Base-by-base conservation (phyloP, 1,284 basidiomycete species). In the Boletus sp. region DNA sequence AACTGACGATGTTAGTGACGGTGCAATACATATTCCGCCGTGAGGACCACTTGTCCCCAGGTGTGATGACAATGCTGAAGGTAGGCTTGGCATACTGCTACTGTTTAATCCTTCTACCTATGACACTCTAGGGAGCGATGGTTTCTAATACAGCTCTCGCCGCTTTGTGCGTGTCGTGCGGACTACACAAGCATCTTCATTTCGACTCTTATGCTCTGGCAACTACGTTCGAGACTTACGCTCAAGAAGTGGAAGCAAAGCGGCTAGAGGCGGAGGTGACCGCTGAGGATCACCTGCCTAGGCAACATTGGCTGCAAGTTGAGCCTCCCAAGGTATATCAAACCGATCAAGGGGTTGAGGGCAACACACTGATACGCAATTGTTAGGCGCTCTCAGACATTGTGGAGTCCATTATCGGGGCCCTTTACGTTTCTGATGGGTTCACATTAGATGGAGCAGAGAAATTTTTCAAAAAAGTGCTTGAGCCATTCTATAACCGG, bases 131-230 rank as follows among this genome's bases (percentile, higher is more conserved):
- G 88, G 77, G 78, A 38, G 83, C 84, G 8, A 90, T 91, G 85
- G 87, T 91, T 23, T 86, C 84, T 9, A 91, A 91, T 61, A 73
- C 79, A 19, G 73, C 82, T 9, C 70, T 91, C 27, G 85, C 84
- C 27, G 84, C 87, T 2, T 65, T 91, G 49, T 87, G 84, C 54
- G 80, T 90, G 17, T 74, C 73, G 55, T 76, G 77, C 37, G 81
- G 82, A 20, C 67, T 92, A 45, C 71, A 88, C 53, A 68, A 80
- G 33, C 71, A 83, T 62, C 68, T 90, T 22, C 68, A 77, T 39
- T 74, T 80, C 48, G 79, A 80, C 45, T 80, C 82, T 1, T 66
- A 72, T 32, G 66, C 71, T 8, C 67, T 89, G 14, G 69, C 70
- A 10, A 65, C 61, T 20, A 69, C 68, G 40, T 80, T 91, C 42